phyloP scores from a whole-genome alignment of 495 filamentous ascomycete genomes.

The Pseudevernia furfuracea region DNA sequence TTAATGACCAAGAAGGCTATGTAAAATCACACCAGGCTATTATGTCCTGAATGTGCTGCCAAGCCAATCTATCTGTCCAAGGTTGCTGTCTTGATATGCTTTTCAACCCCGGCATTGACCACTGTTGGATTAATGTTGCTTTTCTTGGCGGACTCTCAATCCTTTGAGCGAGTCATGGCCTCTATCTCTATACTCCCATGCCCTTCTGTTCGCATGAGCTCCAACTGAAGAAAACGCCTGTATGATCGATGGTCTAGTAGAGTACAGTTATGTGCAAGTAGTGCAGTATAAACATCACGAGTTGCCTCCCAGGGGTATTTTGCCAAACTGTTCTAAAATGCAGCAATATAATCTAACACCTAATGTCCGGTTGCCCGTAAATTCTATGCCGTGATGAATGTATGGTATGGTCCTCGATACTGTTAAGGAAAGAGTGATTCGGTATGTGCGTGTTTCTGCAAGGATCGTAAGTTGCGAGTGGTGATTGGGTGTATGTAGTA shows the following conservation, averaged over 20 bases:
- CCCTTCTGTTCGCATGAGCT: neutral
- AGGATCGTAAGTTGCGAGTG: neutral
- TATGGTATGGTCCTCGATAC: slow-evolving; percentile 6
- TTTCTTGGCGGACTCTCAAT: neutral
- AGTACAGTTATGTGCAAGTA: slow-evolving; percentile 1
- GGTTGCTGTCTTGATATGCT: neutral
- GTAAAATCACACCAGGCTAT: neutral
- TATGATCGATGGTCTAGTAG: neutral
- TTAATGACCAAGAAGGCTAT: too few species aligned
- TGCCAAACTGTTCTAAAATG: slow-evolving; percentile 5
- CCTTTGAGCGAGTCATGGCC: neutral
- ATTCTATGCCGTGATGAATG: slow-evolving; percentile 15
- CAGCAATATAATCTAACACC: slow-evolving; percentile 2
- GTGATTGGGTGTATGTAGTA: neutral
- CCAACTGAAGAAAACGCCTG: neutral
- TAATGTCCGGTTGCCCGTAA: slow-evolving; percentile 15
- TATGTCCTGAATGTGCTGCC: neutral
- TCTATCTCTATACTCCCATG: neutral
- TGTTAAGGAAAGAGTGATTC: slow-evolving; percentile 6
- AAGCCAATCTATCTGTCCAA: neutral
- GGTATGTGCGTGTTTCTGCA: neutral
- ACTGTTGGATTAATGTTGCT: neutral
- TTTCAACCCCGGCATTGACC: neutral
- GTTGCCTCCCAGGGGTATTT: slow-evolving; percentile 24
- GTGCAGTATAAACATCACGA: neutral